phyloP scores from a whole-genome alignment of 2,329 filamentous ascomycete genomes.

The Ilyonectria mors-panacis region DNA sequence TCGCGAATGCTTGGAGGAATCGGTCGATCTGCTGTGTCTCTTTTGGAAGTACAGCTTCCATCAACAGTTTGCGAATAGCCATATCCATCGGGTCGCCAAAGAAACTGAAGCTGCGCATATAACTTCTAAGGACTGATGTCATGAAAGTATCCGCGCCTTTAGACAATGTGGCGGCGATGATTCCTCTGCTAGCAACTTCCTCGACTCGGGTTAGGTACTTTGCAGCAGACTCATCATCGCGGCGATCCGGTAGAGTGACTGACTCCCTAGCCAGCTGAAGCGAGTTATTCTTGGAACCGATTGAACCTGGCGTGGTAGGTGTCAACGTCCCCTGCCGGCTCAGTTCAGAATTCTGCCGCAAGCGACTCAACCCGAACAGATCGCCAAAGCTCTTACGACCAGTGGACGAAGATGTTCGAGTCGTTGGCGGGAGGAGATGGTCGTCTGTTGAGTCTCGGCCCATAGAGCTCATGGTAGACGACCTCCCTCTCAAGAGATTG shows the following conservation, averaged over 20 bases:
- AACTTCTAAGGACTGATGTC: conserved; percentile 87
- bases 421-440: conserved; percentile 74
- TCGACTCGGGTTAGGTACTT: conserved; percentile 90
- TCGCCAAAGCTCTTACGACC: conserved; percentile 95
- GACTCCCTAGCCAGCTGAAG: conserved; percentile 83
- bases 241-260: conserved; percentile 80
- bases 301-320: conserved; percentile 78
- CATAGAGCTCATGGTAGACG: conserved; percentile 90
- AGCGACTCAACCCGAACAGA: conserved; percentile 82
- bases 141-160: conserved; percentile 90
- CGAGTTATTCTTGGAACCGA: conserved; percentile 85
- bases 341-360: conserved; percentile 86
- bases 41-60: conserved; percentile 96
- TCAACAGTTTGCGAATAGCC: conserved; percentile 93
- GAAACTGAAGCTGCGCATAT: conserved; percentile 95
- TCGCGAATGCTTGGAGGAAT: conserved; percentile 93
- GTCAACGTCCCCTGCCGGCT: conserved; percentile 78
- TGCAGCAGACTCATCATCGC: conserved; percentile 90
- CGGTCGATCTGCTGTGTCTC: conserved; percentile 99
- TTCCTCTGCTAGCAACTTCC: conserved; percentile 82
- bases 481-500: conserved; percentile 78
- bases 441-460: conserved; percentile 81
- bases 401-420: conserved; percentile 89
- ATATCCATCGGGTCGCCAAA: conserved; percentile 99
- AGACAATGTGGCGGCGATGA: conserved; percentile 87